Evolutionary conservation across 1,284 basidiomycete species (phyloP), one percentile per base, ranked within the genome.

Genomic region (Sutorius eximius): DNA sequence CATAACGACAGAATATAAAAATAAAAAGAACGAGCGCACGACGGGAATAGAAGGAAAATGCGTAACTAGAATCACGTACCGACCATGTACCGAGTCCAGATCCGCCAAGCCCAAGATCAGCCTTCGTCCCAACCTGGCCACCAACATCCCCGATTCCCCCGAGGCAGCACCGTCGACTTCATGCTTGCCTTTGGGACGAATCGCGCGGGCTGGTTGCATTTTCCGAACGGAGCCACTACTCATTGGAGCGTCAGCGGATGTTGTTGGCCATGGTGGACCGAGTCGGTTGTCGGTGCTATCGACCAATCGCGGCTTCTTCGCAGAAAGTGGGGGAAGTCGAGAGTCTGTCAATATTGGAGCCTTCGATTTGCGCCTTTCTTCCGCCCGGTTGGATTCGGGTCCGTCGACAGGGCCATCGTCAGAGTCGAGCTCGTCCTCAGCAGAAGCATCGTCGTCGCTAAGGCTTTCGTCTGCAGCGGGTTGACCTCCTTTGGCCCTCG

Each of bases 61-160:
- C 57, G 53, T 10, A 12, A 49, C 12, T 48, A 47, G 38, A 54
- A 53, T 44, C 54, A 73, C 80, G 60, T 70, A 87, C 85, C 85
- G 76, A 53, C 85, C 86, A 53, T 68, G 60, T 30, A 76, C 71
- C 16, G 79, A 77, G 67, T 82, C 81, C 20, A 87, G 68, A 69
- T 86, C 82, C 18, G 81, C 82, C 33, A 84, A 70, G 24, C 73
- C 73, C 46, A 73, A 65, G 27, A 74, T 73, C 53, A 71, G 63
- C 30, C 73, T 66, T 24, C 77, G 73, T 47, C 57, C 46, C 30
- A 73, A 48, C 45, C 59, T 64, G 51, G 45, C 65, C 44, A 55
- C 43, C 36, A 52, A 53, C 7, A 30, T 49, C 2, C 52, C 57
- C 18, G 52, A 30, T 32, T 71, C 70, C 34, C 54, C 47, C 32